Percentiles rank a stretch among this genome's conserved stretches.
Conservation (phyloP, 2,329 filamentous ascomycete genomes). For the Diplocarpon mali region DNA sequence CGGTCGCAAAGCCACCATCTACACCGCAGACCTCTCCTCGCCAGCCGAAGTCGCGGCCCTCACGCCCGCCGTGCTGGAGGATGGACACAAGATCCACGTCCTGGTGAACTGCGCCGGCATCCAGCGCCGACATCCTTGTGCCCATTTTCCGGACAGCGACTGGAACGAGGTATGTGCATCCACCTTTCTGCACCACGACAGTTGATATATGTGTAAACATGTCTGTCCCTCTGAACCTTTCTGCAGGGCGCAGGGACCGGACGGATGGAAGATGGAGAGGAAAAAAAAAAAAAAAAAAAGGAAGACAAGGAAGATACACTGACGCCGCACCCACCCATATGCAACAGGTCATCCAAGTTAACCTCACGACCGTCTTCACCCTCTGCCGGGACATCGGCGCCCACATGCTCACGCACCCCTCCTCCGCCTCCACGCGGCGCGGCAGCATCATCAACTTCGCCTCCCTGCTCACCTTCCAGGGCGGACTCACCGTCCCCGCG, state of each 20-base stretch:
- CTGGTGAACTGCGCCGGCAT: slow-evolving; percentile 37
- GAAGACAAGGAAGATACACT: too few species aligned
- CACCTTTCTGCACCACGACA: neutral
- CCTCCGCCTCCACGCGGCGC: slow-evolving; percentile 59
- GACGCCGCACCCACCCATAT: slow-evolving; percentile 15
- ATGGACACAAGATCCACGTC: slow-evolving; percentile 33
- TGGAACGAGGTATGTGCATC: slow-evolving; percentile 28
- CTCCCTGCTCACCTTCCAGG: slow-evolving; percentile 79
- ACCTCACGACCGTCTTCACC: slow-evolving; percentile 71
- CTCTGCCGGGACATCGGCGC: slow-evolving; percentile 67
- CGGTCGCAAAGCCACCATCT: slow-evolving; percentile 55
- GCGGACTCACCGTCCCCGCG: slow-evolving; percentile 77
- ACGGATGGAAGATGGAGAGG: slow-evolving; percentile 23
- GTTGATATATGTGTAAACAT: too few species aligned
- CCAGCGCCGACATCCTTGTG: slow-evolving; percentile 27
- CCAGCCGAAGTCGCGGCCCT: slow-evolving; percentile 48
- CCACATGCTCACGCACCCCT: slow-evolving; percentile 53
- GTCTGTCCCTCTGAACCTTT: too few species aligned
- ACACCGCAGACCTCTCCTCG: slow-evolving; percentile 58
- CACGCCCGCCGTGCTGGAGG: slow-evolving; percentile 46
- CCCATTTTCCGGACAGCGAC: slow-evolving; percentile 30
- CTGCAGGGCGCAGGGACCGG: slow-evolving; percentile 19
- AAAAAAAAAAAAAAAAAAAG: slow-evolving; percentile 48
- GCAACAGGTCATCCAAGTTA: slow-evolving; percentile 60
- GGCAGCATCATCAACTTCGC: slow-evolving; percentile 79